Evolutionary conservation across 2,329 filamentous ascomycete species (phyloP), one percentile per base, ranked within the genome.

Genomic region (Aspergillus pseudoviridinutans): DNA sequence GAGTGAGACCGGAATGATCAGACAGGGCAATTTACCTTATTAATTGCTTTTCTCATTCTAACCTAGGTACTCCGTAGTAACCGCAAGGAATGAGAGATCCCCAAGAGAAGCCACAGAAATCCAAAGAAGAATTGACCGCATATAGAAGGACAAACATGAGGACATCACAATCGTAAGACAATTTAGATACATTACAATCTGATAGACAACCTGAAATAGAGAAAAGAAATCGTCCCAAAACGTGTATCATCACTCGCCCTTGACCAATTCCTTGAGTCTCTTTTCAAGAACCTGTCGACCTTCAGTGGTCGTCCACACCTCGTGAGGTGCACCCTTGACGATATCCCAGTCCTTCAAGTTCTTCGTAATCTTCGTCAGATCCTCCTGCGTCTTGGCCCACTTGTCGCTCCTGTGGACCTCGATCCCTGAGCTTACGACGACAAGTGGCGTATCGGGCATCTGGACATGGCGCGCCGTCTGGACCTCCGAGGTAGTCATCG

Each of bases 321-420:
- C 84, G 72, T 96, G 91, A 4, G 92, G 90, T 3, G 92, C 92
- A 61, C 87, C 84, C 57, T 89, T 85, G 10, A 97, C 91, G 53
- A 96, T 84, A 72, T 96, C 91, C 92, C 93, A 99, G 42, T 83
- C 80, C 57, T 89, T 74, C 53, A 97, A 77, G 50, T 92, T 91
- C 53, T 87, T 82, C 0, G 93, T 97, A 64, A 97, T 79, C 58
- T 83, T 85, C 7, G 87, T 92, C 60, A 97, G 76, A 68, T 96
- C 92, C 65, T 90, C 82, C 78, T 99, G 94, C 73, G 91, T 92
- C 62, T 83, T 78, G 71, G 89, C 87, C 94, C 94, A 99, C 56
- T 84, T 81, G 50, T 79, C 77, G 70, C 90, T 87, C 51, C 75
- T 80, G 57, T 84, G 82, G 55, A 91, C 80, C 65, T 88, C 81